Evolutionary conservation across 2,329 filamentous ascomycete species (phyloP), one percentile per base, ranked within the genome.

Genomic region (Apiospora hydei): DNA sequence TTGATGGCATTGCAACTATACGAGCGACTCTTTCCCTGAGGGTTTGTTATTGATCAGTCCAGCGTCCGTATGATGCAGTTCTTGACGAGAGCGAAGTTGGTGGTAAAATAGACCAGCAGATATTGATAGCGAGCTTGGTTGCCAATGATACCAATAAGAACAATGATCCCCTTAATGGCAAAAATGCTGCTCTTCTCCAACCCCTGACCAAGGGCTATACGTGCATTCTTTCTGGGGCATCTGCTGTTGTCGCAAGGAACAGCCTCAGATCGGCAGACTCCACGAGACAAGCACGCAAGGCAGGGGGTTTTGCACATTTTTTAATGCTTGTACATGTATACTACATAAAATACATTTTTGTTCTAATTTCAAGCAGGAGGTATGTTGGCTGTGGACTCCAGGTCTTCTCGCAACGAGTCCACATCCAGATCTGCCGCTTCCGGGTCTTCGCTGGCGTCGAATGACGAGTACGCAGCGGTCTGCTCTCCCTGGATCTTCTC

Each of bases 401-500:
- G 18, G 46, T 70, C 69, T 64, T 68, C 71, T 13, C 51, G 26
- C 46, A 72, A 67, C 47, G 70, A 41, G 34, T 73, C 70, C 67
- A 73, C 21, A 57, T 71, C 70, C n/a, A 69, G 14, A 53, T 69
- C 49, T 26, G 30, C 47, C 18, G 30, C 46, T 16, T 71, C 68
- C 26, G 57, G 3, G 4, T 47, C 24, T 34, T 49, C 73, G 16
- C 38, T 71, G 51, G 76, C 75, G 46, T 76, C 78, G 72, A 80
- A 78, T 0, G 78, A 76, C 18, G 18, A 13, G 34, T 64, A 64
- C 10, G 57, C 57, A 10, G 75, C 57, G 21, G 73, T 72, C 70
- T 77, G 76, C 71, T 79, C 77, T 53, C 75, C 69, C n/a, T 69
- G 73, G 69, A 79, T 74, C 16, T 41, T 69, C 3, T 73, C 71